A percentile compares a stretch with the other conserved stretches of the same genome.
Conservation (phyloP, 805 yeast genomes). For the Saccharomycopsis javanensis region DNA sequence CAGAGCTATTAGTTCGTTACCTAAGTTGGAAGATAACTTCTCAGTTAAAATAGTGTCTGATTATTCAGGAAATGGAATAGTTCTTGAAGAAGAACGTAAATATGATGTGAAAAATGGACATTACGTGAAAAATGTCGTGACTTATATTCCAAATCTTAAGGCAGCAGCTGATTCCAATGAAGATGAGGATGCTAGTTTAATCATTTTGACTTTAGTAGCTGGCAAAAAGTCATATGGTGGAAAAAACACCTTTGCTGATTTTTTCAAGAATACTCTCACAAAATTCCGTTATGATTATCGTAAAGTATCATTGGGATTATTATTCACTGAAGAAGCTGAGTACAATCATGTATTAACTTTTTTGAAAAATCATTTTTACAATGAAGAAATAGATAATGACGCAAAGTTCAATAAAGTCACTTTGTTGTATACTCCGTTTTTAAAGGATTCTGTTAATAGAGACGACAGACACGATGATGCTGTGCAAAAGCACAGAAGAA, state of each 20-base stretch:
- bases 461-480: constrained; percentile 14
- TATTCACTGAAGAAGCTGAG: constrained; percentile 13
- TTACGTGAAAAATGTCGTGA: constrained; percentile 4
- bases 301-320: constrained; percentile 22
- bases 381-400: constrained; percentile 13
- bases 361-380: constrained; percentile 9
- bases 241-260: constrained; percentile 27
- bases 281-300: constrained; percentile 23
- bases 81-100: neutral
- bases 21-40: neutral
- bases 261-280: constrained; percentile 25
- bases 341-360: constrained; percentile 2
- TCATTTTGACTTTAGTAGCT: constrained; percentile 11
- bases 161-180: neutral
- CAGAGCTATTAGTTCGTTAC: neutral
- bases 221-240: constrained; percentile 29
- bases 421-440: constrained; percentile 17
- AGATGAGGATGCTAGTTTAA: neutral
- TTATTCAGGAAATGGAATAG: neutral
- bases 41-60: neutral
- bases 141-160: constrained; percentile 11
- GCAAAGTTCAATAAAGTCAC: constrained; percentile 13
- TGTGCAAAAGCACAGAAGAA: constrained; percentile 25
- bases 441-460: constrained; percentile 9
- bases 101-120: neutral